Conservation (phyloP, 2,329 filamentous ascomycete species). For the Sarocladium kiliense region DNA sequence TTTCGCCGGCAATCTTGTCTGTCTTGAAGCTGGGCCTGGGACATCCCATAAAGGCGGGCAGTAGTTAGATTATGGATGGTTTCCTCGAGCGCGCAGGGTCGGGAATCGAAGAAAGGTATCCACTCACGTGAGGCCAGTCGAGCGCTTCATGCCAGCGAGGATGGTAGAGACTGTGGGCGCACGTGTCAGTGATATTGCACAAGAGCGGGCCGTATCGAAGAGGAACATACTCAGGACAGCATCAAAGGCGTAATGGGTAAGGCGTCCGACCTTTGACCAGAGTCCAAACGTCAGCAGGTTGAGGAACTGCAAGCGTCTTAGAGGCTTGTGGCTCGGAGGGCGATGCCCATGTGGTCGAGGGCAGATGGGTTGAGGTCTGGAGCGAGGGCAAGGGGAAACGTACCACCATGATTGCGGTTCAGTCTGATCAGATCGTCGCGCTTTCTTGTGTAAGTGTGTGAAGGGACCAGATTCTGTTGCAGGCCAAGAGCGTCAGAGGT, state of each 20-base stretch:
- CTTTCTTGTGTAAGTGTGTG: background rate
- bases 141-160: conserved; percentile 94
- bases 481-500: too few relatives aligned
- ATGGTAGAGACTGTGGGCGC: conserved; percentile 89
- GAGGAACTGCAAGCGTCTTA: conserved; percentile 48
- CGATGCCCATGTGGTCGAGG: background rate
- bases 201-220: too few relatives aligned
- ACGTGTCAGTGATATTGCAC: too few relatives aligned
- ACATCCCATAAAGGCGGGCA: conserved; percentile 7
- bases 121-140: conserved; percentile 94
- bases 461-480: too few relatives aligned
- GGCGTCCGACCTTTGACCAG: conserved; percentile 77
- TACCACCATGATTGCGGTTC: conserved; percentile 13
- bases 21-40: conserved; percentile 68
- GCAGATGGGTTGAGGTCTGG: background rate
- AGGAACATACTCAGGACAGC: conserved; percentile 73
- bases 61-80: background rate
- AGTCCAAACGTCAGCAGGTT: conserved; percentile 65
- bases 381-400: conserved; percentile 6
- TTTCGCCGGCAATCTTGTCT: conserved; percentile 74
- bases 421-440: background rate
- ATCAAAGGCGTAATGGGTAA: conserved; percentile 95
- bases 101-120: background rate
- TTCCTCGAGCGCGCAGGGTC: background rate
- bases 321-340: conserved; percentile 18